A percentile compares a stretch with the other conserved stretches of the same genome.
Conservation (phyloP, 1,284 basidiomycete species). For the Moniliophthora roreri region DNA sequence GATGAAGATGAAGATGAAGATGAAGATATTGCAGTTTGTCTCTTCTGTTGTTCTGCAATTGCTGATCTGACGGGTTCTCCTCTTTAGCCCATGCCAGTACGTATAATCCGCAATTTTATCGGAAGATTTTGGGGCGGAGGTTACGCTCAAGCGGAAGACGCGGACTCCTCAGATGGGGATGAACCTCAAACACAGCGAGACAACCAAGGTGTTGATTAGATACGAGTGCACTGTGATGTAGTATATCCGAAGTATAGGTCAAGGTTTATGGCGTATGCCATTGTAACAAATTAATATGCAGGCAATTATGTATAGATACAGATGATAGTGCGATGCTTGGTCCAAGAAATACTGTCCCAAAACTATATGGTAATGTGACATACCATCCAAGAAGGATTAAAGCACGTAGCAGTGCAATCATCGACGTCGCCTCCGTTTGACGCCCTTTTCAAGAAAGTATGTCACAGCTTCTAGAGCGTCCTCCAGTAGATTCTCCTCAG, state of each 20-base stretch:
- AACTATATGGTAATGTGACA: too few species aligned
- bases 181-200: not conserved
- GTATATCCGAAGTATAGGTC: too few species aligned
- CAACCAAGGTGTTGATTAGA: not conserved
- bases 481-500: slow-evolving; percentile 39
- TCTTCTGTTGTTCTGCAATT: not conserved
- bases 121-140: slow-evolving; percentile 57
- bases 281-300: too few species aligned
- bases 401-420: too few species aligned
- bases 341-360: too few species aligned
- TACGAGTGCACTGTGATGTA: not conserved
- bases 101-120: slow-evolving; percentile 60
- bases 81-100: slow-evolving; percentile 56
- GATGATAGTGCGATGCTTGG: too few species aligned
- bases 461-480: slow-evolving; percentile 44
- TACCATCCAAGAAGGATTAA: too few species aligned
- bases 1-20: slow-evolving; percentile 23
- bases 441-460: slow-evolving; percentile 18
- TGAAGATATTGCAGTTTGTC: slow-evolving; percentile 48
- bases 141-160: not conserved
- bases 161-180: not conserved
- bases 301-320: too few species aligned
- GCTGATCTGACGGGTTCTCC: not conserved
- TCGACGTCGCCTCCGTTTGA: not conserved
- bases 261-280: too few species aligned